Conservation (phyloP, 495 filamentous ascomycete genomes). For the Pseudoneurospora amorphoporcata region DNA sequence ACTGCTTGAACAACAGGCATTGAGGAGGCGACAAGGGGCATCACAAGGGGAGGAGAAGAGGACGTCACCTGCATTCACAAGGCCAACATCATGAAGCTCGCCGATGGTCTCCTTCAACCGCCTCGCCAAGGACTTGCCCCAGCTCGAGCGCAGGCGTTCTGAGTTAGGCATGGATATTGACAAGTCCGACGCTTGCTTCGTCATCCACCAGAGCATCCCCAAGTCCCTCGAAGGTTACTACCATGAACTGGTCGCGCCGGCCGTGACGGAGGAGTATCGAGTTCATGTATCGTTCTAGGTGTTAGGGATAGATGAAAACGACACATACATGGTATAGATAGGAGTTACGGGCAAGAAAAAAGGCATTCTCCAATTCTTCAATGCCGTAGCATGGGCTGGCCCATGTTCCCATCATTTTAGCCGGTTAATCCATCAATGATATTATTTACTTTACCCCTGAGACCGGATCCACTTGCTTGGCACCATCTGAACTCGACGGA, state of each 20-base stretch:
- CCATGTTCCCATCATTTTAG: background rate
- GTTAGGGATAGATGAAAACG: background rate
- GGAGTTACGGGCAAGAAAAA: background rate
- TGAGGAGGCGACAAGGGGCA: background rate
- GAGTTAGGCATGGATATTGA: no score
- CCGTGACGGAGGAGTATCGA: background rate
- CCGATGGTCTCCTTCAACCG: constrained; percentile 91
- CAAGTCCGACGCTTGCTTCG: no score
- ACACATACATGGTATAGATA: background rate
- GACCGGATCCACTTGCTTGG: background rate
- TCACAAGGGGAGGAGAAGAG: constrained; percentile 35
- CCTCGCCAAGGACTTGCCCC: constrained; percentile 85
- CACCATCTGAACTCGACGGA: background rate
- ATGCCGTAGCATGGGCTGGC: background rate
- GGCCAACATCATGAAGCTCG: constrained; percentile 99
- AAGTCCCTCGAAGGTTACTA: no score
- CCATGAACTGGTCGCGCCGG: no score
- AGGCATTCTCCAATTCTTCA: background rate
- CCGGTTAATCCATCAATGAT: background rate
- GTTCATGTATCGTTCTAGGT: background rate
- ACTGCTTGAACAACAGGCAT: background rate
- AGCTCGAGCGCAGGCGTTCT: constrained; percentile 56
- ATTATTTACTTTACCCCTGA: background rate
- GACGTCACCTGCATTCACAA: constrained; percentile 94
- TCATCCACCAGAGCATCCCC: no score